Evolutionary conservation across 257 asterid species (phyloP).

Genomic region (Paraleonurus japonicus): DNA sequence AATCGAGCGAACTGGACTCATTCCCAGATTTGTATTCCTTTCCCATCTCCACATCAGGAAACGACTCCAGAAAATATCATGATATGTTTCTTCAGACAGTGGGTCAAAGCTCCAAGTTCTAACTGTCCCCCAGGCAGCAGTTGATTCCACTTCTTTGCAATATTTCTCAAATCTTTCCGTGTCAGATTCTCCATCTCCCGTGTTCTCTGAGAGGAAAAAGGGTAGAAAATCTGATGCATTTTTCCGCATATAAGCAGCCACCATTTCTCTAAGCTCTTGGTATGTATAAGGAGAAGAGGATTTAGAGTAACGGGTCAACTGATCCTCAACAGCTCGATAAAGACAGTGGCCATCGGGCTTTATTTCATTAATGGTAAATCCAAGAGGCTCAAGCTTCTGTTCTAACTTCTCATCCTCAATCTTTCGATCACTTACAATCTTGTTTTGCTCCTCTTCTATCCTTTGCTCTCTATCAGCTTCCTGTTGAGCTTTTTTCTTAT

Average conservation of each 20-base stretch:
- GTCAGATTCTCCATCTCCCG: slow-evolving; percentile 47
- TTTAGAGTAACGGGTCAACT: slow-evolving; percentile 55
- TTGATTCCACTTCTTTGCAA: slow-evolving; percentile 80
- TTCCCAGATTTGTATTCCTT: slow-evolving; percentile 70
- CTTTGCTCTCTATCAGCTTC: slow-evolving; percentile 96
- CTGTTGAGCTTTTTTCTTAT: slow-evolving; percentile 84
- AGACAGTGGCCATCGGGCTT: slow-evolving; percentile 98
- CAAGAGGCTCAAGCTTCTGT: slow-evolving; percentile 77
- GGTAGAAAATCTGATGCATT: slow-evolving; percentile 72
- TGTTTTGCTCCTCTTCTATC: slow-evolving; percentile 85
- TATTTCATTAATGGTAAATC: slow-evolving; percentile 70
- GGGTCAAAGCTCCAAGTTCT: slow-evolving; percentile 91
- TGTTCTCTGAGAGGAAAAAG: slow-evolving; percentile 67
- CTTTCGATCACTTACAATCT: slow-evolving; percentile 58
- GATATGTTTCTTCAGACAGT: slow-evolving; percentile 82
- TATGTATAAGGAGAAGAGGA: slow-evolving; percentile 67
- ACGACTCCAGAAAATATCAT: slow-evolving; percentile 81
- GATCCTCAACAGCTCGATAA: slow-evolving; percentile 93
- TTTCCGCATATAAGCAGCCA: slow-evolving; percentile 79
- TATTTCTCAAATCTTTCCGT: slow-evolving; percentile 71
- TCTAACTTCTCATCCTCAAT: slow-evolving; percentile 67
- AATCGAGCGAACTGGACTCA: slow-evolving; percentile 27
- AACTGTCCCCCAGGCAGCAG: slow-evolving; percentile 99
- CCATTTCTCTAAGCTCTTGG: slow-evolving; percentile 82
- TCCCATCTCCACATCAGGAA: slow-evolving; percentile 99